A percentile compares a stretch with the other conserved stretches of the same genome.
These are phyloP conservation scores for Globisporangium okanoganense DNA, from an alignment of 352 stramenopile species.

Conservation along the genomic window DNA sequence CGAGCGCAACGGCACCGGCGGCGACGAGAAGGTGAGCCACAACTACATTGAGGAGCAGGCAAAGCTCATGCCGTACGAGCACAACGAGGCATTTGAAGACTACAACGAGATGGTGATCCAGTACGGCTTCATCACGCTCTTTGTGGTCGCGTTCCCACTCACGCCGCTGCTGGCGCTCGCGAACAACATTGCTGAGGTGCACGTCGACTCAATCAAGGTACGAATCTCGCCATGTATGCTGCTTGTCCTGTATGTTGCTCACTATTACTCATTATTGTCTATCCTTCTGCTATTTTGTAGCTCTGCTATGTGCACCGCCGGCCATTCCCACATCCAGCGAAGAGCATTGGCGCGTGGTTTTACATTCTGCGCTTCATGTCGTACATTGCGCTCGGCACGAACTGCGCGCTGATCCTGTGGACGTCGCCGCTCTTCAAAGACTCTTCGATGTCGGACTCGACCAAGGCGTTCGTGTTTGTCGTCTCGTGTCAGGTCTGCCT, in stretches of 20 bases:
- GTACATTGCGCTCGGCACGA: conserved; percentile 75
- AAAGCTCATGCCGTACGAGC: conserved; percentile 79
- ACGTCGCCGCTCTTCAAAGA: conserved; percentile 71
- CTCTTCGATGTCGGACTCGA: conserved; percentile 23
- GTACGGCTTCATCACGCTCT: conserved; percentile 95
- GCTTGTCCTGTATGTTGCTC: too few relatives aligned
- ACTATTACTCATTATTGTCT: too few relatives aligned
- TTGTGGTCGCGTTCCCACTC: conserved; percentile 92
- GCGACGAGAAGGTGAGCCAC: conserved; percentile 36
- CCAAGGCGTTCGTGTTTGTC: conserved; percentile 65
- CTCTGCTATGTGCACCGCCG: conserved; percentile 74
- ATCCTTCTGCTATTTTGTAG: too few relatives aligned
- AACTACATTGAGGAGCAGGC: conserved; percentile 86
- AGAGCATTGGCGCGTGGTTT: conserved; percentile 93
- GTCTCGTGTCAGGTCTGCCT: conserved; percentile 71
- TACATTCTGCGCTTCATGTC: conserved; percentile 82
- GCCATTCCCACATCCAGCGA: conserved; percentile 70
- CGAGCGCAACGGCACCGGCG: conserved; percentile 27
- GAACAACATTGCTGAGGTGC: conserved; percentile 91
- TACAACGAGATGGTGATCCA: conserved; percentile 93
- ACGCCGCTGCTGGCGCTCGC: conserved; percentile 87
- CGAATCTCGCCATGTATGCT: too few relatives aligned
- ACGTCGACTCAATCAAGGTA: conserved; percentile 87
- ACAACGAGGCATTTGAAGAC: conserved; percentile 82
- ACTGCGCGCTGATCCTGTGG: conserved; percentile 75